These are phyloP conservation scores for Cardiospermum halicacabum DNA, from an alignment of 345 rosid species.

Conservation along the genomic window DNA sequence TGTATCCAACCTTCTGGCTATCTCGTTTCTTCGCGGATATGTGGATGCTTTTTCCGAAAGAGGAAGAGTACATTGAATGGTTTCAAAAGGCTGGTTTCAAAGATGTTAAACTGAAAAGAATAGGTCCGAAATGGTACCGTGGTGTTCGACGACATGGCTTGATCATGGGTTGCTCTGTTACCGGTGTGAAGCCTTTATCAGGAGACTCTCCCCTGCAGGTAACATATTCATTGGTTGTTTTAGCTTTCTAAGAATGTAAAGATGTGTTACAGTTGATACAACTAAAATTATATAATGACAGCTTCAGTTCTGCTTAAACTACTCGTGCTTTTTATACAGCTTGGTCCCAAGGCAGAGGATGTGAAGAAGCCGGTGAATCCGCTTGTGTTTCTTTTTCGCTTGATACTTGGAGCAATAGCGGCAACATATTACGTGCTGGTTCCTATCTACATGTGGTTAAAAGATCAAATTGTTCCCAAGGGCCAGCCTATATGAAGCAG, in stretches of 20 bases:
- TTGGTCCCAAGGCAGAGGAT: slow-evolving; percentile 32
- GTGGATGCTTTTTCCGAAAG: slow-evolving; percentile 40
- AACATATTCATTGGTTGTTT: slow-evolving; percentile 1
- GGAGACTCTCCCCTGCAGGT: slow-evolving; percentile 37
- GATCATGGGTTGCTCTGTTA: slow-evolving; percentile 40
- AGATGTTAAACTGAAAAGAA: slow-evolving; percentile 31
- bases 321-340: slow-evolving; percentile 19
- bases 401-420: slow-evolving; percentile 26
- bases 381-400: slow-evolving; percentile 20
- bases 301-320: neutral
- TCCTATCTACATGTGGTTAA: slow-evolving; percentile 40
- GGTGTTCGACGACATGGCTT: slow-evolving; percentile 36
- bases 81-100: slow-evolving; percentile 34
- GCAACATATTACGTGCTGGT: slow-evolving; percentile 28
- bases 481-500: slow-evolving; percentile 25
- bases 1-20: slow-evolving; percentile 36
- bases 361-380: slow-evolving; percentile 28
- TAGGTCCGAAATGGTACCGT: slow-evolving; percentile 38
- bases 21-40: slow-evolving; percentile 33
- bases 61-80: slow-evolving; percentile 43
- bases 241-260: neutral
- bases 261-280: neutral
- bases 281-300: neutral
- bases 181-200: slow-evolving; percentile 29
- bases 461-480: slow-evolving; percentile 34